phyloP scores from a whole-genome alignment of 2,329 filamentous ascomycete genomes.

The Epichloe baconii region DNA sequence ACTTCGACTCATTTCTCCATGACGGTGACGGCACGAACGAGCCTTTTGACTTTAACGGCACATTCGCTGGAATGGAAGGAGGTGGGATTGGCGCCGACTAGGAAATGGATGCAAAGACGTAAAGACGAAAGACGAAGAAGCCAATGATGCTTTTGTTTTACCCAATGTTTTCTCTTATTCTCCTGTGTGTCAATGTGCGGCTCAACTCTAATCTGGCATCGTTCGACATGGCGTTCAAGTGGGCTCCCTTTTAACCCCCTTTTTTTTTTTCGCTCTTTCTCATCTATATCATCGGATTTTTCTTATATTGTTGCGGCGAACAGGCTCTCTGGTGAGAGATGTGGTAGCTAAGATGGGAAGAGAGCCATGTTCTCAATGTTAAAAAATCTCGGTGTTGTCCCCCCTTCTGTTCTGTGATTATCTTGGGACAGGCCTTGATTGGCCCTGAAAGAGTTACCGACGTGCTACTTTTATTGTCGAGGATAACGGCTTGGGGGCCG shows the following conservation, averaged over 20 bases:
- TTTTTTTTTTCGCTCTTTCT: conserved; percentile 4
- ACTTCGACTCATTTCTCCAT: conserved; percentile 55
- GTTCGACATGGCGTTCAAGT: conserved; percentile 26
- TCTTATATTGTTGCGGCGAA: conserved; percentile 20
- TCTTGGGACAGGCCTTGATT: not conserved
- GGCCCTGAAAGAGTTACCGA: not conserved
- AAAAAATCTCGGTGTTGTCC: not conserved
- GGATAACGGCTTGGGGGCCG: not conserved
- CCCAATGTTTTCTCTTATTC: conserved; percentile 12
- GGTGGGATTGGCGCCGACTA: conserved; percentile 47
- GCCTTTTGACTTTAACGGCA: conserved; percentile 40
- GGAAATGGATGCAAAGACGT: conserved; percentile 4
- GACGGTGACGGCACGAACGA: conserved; percentile 31
- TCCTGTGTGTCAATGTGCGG: conserved; percentile 13
- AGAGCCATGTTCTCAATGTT: conserved; percentile 13
- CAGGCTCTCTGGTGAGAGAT: conserved; percentile 15
- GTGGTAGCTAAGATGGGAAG: conserved; percentile 18
- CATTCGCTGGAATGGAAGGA: conserved; percentile 40
- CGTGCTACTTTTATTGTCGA: not conserved
- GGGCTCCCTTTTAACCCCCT: conserved; percentile 5
- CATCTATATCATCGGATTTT: conserved; percentile 23
- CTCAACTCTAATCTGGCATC: conserved; percentile 26
- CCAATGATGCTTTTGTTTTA: conserved; percentile 1
- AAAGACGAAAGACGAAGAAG: conserved; percentile 1
- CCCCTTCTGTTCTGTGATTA: not conserved